phyloP scores from a whole-genome alignment of 2,329 filamentous ascomycete species.

The Penicillium glabrum region DNA sequence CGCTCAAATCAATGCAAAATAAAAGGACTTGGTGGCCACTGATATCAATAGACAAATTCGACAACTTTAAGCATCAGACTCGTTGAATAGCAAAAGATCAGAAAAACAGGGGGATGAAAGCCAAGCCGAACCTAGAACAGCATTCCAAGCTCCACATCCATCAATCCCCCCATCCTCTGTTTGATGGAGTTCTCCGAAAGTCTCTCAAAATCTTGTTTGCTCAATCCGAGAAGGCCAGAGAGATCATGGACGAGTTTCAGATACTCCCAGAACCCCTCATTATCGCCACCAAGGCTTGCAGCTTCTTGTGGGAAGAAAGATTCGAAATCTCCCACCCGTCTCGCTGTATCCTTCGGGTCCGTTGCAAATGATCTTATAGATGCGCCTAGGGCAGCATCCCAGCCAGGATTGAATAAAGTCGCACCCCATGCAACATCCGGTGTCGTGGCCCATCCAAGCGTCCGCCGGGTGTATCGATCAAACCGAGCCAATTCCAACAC shows the following conservation, averaged over 20 bases:
- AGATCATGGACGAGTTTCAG: conserved; percentile 2
- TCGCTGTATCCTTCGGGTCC: background rate
- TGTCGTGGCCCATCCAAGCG: conserved; percentile 2
- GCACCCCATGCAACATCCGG: conserved; percentile 38
- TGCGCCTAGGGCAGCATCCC: conserved; percentile 40
- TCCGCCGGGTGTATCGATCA: conserved; percentile 31
- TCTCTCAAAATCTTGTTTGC: background rate
- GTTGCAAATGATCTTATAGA: background rate
- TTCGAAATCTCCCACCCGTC: background rate
- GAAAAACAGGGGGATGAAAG: too few relatives aligned
- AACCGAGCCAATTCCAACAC: conserved; percentile 46
- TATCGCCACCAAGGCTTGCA: background rate
- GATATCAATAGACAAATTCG: too few relatives aligned
- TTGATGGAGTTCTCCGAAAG: background rate
- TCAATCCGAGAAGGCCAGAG: conserved; percentile 15
- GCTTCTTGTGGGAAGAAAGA: background rate
- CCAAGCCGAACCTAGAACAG: conserved; percentile 23
- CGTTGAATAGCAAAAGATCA: too few relatives aligned
- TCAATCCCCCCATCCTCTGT: conserved; percentile 8
- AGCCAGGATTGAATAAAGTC: conserved; percentile 37
- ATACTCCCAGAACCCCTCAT: background rate
- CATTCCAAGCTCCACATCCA: conserved; percentile 29
- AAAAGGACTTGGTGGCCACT: background rate
- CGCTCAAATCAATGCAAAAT: background rate
- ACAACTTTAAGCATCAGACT: too few relatives aligned